Base-by-base conservation (phyloP, 768 basidiomycete genomes). In the Leccinum uliginosum region DNA sequence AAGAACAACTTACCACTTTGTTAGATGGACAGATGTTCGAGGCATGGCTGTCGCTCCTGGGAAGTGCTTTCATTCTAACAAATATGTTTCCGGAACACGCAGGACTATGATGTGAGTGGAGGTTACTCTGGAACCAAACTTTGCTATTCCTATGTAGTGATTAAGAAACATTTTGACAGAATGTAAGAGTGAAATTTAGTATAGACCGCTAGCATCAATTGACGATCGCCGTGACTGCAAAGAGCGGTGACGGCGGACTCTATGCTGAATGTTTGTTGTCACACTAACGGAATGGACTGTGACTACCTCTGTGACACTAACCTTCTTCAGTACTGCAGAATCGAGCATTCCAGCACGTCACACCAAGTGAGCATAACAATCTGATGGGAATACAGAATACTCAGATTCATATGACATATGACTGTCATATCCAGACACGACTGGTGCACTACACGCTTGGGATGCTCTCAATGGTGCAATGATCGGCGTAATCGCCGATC, bases 171-270 rank as follows among this genome's bases (percentile, higher is more conserved):
- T 3, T 56, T 35, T 24, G 47, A 30, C 62, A 76, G 73, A 70
- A 74, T 63, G 75, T 76, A 66, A 65, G 71, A 61, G 24, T 49
- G 27, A 11, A 38, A 17, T 6, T 2, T 43, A 6, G 19, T 15
- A 32, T 7, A 6, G 46, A 14, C 34, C 12, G 3, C 19, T 19
- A 17, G 45, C 10, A 17, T 55, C 5, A 26, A 59, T 64, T 70
- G 59, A 66, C 64, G 21, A 38, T 50, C 6, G n/a, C n/a, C n/a
- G n/a, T n/a, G n/a, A 34, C 15, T 34, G 51, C 7, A 27, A 47
- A 86, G 83, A 84, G 83, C 54, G 82, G 83, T 15, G 84, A 86
- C 58, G 84, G 84, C 24, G 84, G 85, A 2, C 65, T 86, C 14
- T 85, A 86, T 54, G 84, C 76, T 2, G 84, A 85, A 68, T 61